Conservation (phyloP, 1,284 basidiomycete genomes). For the Apiotrichum porosum region DNA sequence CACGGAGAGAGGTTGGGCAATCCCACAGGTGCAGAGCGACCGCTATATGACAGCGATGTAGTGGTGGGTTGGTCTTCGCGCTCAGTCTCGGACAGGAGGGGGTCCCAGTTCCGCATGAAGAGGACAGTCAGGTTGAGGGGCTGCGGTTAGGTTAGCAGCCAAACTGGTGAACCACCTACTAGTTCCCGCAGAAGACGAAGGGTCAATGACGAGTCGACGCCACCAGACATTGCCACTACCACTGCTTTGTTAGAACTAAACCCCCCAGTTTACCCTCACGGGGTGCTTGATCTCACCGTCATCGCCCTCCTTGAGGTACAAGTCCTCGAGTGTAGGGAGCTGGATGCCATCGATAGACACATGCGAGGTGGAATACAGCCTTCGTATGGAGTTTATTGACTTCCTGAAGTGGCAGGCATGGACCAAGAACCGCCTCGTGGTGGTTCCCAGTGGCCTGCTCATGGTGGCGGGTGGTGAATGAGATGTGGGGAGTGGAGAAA, state of each 20-base stretch:
- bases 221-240: constrained; percentile 89
- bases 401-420: too few relatives aligned
- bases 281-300: constrained; percentile 49
- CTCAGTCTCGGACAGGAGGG: constrained; percentile 35
- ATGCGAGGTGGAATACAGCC: background rate
- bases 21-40: background rate
- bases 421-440: too few relatives aligned
- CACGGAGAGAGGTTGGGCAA: constrained; percentile 73
- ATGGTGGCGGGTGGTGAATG: too few relatives aligned
- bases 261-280: too few relatives aligned
- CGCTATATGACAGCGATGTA: constrained; percentile 8
- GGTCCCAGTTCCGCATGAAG: constrained; percentile 94
- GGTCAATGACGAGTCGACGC: constrained; percentile 87
- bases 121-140: constrained; percentile 78
- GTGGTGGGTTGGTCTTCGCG: background rate
- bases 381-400: too few relatives aligned
- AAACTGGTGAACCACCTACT: constrained; percentile 51
- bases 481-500: too few relatives aligned
- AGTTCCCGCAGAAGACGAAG: constrained; percentile 67
- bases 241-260: constrained; percentile 58
- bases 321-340: constrained; percentile 24
- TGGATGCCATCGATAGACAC: background rate
- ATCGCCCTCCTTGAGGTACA: constrained; percentile 52
- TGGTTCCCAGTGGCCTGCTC: too few relatives aligned
- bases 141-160: constrained; percentile 48